A percentile compares a stretch with the other conserved stretches of the same genome.
Conservation (phyloP, 768 basidiomycete species). For the Rhizopogon vinicolor region DNA sequence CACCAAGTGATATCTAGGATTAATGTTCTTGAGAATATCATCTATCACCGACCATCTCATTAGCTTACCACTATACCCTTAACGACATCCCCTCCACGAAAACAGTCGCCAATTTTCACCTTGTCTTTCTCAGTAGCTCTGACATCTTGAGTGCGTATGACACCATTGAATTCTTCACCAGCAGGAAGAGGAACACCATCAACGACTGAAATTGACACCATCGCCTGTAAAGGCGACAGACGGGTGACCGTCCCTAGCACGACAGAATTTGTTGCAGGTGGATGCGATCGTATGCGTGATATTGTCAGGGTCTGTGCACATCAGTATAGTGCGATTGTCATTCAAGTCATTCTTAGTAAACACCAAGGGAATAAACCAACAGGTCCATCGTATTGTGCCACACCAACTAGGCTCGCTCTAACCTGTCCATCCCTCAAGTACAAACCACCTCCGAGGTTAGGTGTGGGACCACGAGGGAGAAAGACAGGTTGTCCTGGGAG, state of each 20-base stretch:
- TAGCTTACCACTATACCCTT: slow-evolving; percentile 74
- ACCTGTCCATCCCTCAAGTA: slow-evolving; percentile 60
- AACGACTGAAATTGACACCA: slow-evolving; percentile 79
- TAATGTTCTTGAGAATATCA: slow-evolving; percentile 3
- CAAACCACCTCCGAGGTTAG: slow-evolving; percentile 59
- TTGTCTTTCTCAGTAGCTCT: slow-evolving; percentile 88
- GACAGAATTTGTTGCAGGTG: slow-evolving; percentile 69
- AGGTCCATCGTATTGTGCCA: slow-evolving; percentile 55
- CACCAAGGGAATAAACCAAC: slow-evolving; percentile 45
- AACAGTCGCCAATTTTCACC: slow-evolving; percentile 87
- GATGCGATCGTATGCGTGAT: slow-evolving; percentile 62
- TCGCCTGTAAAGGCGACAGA: slow-evolving; percentile 78
- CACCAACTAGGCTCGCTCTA: slow-evolving; percentile 69
- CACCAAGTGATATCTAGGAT: slow-evolving; percentile 81
- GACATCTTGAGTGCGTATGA: slow-evolving; percentile 86
- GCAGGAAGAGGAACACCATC: slow-evolving; percentile 78
- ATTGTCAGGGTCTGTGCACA: slow-evolving; percentile 53
- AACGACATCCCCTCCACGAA: slow-evolving; percentile 88
- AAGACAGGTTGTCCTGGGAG: slow-evolving; percentile 79
- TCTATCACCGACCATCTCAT: neutral
- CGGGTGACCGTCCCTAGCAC: slow-evolving; percentile 82
- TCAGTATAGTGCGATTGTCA: slow-evolving; percentile 5
- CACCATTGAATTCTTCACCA: slow-evolving; percentile 86
- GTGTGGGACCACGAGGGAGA: slow-evolving; percentile 48
- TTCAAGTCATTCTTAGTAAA: slow-evolving; percentile 13